A percentile compares a stretch with the other conserved stretches of the same genome.
phyloP scores from a whole-genome alignment of 2,329 filamentous ascomycete genomes.

The Colletotrichum higginsianum region DNA sequence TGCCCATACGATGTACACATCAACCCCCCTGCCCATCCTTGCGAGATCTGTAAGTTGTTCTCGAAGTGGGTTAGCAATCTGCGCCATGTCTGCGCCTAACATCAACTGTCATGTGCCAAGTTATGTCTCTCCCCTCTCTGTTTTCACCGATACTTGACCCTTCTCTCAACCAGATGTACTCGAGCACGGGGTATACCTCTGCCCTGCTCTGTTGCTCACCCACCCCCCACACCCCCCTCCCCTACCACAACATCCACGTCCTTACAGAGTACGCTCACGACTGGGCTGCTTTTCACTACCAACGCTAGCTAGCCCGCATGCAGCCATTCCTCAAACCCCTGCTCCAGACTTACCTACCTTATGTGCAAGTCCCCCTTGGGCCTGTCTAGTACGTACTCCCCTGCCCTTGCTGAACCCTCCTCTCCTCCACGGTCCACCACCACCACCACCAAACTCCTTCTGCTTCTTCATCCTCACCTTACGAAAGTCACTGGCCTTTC shows the following conservation, averaged over 20 bases:
- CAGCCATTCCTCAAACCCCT: conserved; percentile 36
- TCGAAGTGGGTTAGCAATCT: conserved; percentile 42
- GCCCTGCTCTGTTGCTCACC: not conserved
- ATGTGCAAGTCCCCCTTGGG: conserved; percentile 13
- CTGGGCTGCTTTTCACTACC: conserved; percentile 25
- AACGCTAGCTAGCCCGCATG: conserved; percentile 34
- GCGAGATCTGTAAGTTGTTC: conserved; percentile 41
- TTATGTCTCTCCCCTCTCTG: conserved; percentile 29
- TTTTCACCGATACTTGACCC: conserved; percentile 41
- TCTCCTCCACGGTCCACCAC: conserved; percentile 1
- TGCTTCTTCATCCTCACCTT: conserved; percentile 19
- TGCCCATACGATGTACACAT: conserved; percentile 6
- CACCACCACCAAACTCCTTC: conserved; percentile 6
- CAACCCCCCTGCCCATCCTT: conserved; percentile 31
- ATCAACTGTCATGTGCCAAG: conserved; percentile 42
- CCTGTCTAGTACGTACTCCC: conserved; percentile 4
- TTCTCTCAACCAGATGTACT: conserved; percentile 19
- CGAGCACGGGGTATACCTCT: conserved; percentile 1
- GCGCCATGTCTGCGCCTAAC: conserved; percentile 41
- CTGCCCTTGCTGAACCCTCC: not conserved
- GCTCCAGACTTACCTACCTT: conserved; percentile 25
- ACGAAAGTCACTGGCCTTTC: conserved; percentile 16
- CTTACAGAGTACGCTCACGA: conserved; percentile 26
- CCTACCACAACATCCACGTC: conserved; percentile 3
- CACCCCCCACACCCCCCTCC: not conserved